A percentile compares a stretch with the other conserved stretches of the same genome.
phyloP scores from a whole-genome alignment of 305 asterid species.

The Fraxinus velutina region DNA sequence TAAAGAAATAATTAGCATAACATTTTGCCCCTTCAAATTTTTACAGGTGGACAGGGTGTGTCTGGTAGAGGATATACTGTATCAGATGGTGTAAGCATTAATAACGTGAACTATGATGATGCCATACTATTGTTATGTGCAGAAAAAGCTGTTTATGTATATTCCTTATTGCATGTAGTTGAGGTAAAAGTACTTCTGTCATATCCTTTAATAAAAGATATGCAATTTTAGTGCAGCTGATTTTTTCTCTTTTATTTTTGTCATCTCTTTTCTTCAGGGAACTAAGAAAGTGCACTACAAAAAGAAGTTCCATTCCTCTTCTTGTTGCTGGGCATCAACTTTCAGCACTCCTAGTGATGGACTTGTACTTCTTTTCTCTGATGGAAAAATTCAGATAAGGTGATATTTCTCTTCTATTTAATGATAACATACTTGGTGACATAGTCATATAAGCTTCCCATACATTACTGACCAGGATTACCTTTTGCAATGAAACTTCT shows the following conservation, averaged over 20 bases:
- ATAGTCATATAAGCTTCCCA: not conserved
- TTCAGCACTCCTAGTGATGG: constrained; percentile 59
- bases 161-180: constrained; percentile 63
- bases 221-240: not conserved
- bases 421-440: not conserved
- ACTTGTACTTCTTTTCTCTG: constrained; percentile 63
- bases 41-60: constrained; percentile 39
- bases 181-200: constrained; percentile 49
- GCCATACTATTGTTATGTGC: constrained; percentile 57
- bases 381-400: constrained; percentile 85
- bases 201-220: not conserved
- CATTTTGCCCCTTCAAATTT: constrained; percentile 3
- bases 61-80: constrained; percentile 33
- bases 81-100: constrained; percentile 37
- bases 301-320: constrained; percentile 71
- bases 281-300: constrained; percentile 74
- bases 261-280: constrained; percentile 46
- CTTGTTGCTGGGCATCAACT: constrained; percentile 80
- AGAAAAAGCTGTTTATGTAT: constrained; percentile 74
- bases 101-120: constrained; percentile 38
- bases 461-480: not conserved
- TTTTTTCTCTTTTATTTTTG: constrained; percentile 13
- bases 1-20: not conserved
- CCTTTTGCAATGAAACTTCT: not conserved
- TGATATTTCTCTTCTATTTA: constrained; percentile 23